Percentiles rank a stretch among this genome's conserved stretches.
These are phyloP conservation scores for Calonectria fujianensis DNA, from an alignment of 2,329 filamentous ascomycete species.

Conservation along the genomic window DNA sequence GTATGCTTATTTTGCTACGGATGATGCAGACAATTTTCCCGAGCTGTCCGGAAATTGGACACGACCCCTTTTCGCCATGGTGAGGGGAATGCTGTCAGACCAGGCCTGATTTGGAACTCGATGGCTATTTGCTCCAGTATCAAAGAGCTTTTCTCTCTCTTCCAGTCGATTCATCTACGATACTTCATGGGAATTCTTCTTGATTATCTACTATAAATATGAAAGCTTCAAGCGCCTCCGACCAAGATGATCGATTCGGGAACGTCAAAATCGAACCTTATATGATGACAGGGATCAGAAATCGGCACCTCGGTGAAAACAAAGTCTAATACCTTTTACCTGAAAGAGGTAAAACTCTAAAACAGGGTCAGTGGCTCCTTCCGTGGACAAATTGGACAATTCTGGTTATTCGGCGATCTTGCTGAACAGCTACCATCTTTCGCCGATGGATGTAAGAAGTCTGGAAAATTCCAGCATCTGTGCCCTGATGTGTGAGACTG, in stretches of 20 bases:
- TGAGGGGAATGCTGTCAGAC: not conserved
- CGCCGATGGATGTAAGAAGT: not conserved
- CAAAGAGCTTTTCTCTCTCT: not conserved
- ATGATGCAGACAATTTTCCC: not conserved
- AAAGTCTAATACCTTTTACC: not conserved
- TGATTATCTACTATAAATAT: not conserved
- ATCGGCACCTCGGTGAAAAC: not conserved
- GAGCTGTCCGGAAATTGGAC: not conserved
- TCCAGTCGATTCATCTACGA: not conserved
- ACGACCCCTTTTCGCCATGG: not conserved
- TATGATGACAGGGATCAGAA: not conserved
- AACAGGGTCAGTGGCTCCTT: not conserved
- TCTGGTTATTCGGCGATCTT: not conserved
- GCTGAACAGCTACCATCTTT: not conserved
- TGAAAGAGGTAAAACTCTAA: not conserved
- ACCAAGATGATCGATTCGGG: not conserved
- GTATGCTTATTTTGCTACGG: constrained; percentile 19
- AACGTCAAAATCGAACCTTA: not conserved
- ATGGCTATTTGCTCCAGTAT: not conserved
- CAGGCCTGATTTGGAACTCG: too few species aligned
- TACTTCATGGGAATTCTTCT: not conserved
- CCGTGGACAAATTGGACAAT: too few species aligned
- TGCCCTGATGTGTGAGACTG: not conserved
- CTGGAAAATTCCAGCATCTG: not conserved
- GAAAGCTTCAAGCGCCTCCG: not conserved